Base-by-base conservation (phyloP, 805 yeast species). In the Starmerella stigmatis region DNA sequence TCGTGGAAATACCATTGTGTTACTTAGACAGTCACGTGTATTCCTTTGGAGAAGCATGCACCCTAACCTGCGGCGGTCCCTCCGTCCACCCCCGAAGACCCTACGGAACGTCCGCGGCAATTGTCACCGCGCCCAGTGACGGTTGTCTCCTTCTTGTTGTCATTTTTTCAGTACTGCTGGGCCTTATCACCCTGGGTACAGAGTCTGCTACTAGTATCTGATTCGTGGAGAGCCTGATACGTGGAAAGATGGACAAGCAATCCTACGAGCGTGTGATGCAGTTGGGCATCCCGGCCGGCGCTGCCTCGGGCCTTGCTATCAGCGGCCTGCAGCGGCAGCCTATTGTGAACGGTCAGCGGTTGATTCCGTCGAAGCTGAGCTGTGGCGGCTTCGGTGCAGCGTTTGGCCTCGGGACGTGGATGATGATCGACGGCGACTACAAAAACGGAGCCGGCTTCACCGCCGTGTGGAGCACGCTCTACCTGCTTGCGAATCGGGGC, bases 341-440 rank as follows among this genome's bases (percentile, higher is more conserved):
- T 3, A 11, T 38, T 17, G 44, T 35, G 23, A 44, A 46, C 38
- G 45, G 46, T 37, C 38, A 39, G 26, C 39, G 39, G 4, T 45
- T 54, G 10, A 36, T 47, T 17, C 60, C 58, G 6, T 39, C 50
- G 16, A 48, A 44, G 37, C 19, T 50, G 40, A 47, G 55, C 11
- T 45, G 45, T 23, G 57, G 52, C 6, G 55, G 52, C 3, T 57
- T 57, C 36, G 60, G 60, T 5, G 54, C 52, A 1, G 57, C 57
- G 13, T 55, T 45, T 17, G 57, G 52, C n/a, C 43, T 53, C 17
- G 60, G 60, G 17, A 45, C 60, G 11, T 53, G 26, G 39, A 57
- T 57, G 58, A 56, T 57, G 49, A 27, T 45, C 35, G 60, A 57
- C 46, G 58, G 58, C 32, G 60, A 57, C 49, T 50, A 50, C 35